Base-by-base conservation (phyloP, 768 basidiomycete genomes). In the Rhodotorula diobovata region DNA sequence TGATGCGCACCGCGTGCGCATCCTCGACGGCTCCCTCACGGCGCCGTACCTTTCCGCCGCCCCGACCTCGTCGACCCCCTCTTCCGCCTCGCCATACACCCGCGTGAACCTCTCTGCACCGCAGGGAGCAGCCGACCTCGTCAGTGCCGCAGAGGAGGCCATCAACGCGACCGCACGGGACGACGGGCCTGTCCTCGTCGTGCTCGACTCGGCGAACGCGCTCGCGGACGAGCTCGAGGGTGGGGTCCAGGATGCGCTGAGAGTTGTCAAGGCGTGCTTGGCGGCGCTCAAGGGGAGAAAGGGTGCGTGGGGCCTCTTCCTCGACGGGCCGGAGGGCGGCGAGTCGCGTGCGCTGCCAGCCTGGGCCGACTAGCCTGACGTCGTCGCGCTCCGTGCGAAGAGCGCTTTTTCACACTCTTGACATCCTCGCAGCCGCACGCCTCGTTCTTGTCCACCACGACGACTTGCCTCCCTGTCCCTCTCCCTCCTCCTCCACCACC, bases 401-500 rank as follows among this genome's bases (percentile, higher is more conserved):
- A 43, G 51, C 9, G 28, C 34, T 21, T 50, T 35, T 32, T 32
- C 21, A 7, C 32, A 11, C 37, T 41, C 23, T 25, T 23, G n/a
- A n/a, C n/a, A n/a, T n/a, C n/a, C n/a, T 37, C 37, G 25, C 63
- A 63, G 74, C 68, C 18, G 69, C 74, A 1, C 68, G 73, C 12
- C 32, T 77, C 28, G 16, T 77, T 30, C 21, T 67, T 0, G 21
- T 67, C 4, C 73, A 77, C 58, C 71, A 55, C 76, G 86, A 86
- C 81, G 30, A 82, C 84, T 30, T 87, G 87, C 37, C 85, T 85
- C 63, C 82, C 11, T 43, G 41, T 87, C 51, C 53, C 23, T 39
- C 61, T 1, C 32, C 63, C 28, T 21, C 43, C 23, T 54, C 62
- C 12, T 25, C 30, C 43, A 54, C 78, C 89, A 3, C 65, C 28